phyloP scores from a whole-genome alignment of 2,329 filamentous ascomycete genomes.

The Phoma sp. region DNA sequence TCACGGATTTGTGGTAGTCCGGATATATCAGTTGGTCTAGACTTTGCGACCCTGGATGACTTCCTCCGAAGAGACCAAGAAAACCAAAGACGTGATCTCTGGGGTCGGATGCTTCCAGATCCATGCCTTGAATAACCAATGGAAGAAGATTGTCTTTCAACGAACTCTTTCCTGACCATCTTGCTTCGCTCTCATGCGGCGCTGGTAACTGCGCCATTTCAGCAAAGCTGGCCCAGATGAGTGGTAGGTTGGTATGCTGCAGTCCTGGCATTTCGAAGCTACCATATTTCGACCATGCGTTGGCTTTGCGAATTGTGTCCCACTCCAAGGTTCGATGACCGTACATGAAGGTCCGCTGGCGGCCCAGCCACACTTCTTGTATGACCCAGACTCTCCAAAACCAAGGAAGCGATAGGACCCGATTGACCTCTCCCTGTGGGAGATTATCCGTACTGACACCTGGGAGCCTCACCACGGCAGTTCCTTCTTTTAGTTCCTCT shows the following conservation, averaged over 20 bases:
- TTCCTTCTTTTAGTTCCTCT: not conserved
- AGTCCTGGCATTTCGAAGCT: not conserved
- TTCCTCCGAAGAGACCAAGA: not conserved
- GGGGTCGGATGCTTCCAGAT: not conserved
- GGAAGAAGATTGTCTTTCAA: not conserved
- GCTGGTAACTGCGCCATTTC: not conserved
- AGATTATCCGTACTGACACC: not conserved
- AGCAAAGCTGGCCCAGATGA: not conserved
- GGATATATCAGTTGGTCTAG: not conserved
- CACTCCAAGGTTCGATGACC: not conserved
- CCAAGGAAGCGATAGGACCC: not conserved
- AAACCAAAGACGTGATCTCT: not conserved
- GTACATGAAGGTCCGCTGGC: not conserved
- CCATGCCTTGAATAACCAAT: not conserved
- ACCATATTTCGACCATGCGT: not conserved
- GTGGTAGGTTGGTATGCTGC: not conserved
- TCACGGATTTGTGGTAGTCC: not conserved
- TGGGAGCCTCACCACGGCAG: not conserved
- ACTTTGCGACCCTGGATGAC: not conserved
- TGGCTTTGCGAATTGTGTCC: not conserved
- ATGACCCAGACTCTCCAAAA: not conserved
- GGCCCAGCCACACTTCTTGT: not conserved
- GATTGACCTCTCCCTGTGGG: not conserved
- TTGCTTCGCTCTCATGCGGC: too few species aligned
- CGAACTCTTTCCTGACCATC: too few species aligned